phyloP scores from a whole-genome alignment of 2,329 filamentous ascomycete genomes.

The Clathrospora elynae region DNA sequence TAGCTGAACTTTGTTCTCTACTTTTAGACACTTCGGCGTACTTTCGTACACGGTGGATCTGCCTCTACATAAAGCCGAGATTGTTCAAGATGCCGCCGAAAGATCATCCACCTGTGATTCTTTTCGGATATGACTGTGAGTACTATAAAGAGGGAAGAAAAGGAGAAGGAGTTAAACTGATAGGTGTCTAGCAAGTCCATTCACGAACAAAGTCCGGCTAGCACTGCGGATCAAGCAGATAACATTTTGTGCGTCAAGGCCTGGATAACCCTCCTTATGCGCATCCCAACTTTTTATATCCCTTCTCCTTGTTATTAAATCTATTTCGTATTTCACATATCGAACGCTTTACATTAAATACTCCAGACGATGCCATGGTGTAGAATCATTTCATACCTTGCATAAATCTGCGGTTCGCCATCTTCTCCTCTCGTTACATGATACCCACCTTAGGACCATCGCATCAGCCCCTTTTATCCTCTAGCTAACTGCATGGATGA shows the following conservation, averaged over 20 bases:
- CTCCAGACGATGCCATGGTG: no score
- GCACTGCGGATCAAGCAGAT: slow-evolving; percentile 47
- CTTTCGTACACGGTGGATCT: not conserved
- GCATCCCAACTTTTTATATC: not conserved
- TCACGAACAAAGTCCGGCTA: slow-evolving; percentile 48
- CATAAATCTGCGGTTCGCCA: no score
- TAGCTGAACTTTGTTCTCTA: not conserved
- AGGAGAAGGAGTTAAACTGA: no score
- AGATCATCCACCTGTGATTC: slow-evolving; percentile 19
- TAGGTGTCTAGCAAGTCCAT: slow-evolving; percentile 32
- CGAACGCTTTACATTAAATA: no score
- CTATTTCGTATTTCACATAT: no score
- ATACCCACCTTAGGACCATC: not conserved
- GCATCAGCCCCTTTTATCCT: no score
- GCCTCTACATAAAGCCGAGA: accelerated
- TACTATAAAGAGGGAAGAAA: no score
- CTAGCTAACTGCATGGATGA: not conserved
- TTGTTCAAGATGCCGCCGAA: slow-evolving; percentile 7
- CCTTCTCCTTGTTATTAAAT: no score
- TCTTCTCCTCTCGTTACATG: no score
- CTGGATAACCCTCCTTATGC: not conserved
- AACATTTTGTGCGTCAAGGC: slow-evolving; percentile 39
- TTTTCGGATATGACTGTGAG: slow-evolving; percentile 39
- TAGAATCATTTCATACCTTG: no score
- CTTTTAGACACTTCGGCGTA: not conserved